Percentiles rank a stretch among this genome's conserved stretches.
phyloP scores from a whole-genome alignment of 2,329 filamentous ascomycete species.

The Diaporthe citriasiana region DNA sequence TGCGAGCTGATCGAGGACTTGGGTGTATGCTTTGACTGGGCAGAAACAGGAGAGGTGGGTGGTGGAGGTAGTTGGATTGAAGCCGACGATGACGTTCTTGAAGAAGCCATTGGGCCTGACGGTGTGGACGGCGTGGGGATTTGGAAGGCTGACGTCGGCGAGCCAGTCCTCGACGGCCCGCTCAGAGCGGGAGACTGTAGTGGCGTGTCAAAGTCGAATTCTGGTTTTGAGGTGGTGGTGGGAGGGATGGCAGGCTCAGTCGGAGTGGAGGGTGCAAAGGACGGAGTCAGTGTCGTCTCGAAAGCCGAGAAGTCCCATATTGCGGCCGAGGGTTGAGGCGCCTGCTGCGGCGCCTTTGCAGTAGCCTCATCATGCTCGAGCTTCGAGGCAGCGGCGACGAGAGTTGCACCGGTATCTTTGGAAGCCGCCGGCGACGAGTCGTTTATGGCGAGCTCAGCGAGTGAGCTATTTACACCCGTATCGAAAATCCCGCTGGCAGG shows the following conservation, averaged over 20 bases:
- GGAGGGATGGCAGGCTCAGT: slow-evolving; percentile 35
- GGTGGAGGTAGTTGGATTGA: slow-evolving; percentile 22
- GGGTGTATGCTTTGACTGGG: slow-evolving; percentile 31
- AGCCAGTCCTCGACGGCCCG: slow-evolving; percentile 31
- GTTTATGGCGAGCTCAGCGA: background rate
- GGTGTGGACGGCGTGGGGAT: slow-evolving; percentile 21
- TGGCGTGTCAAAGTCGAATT: slow-evolving; percentile 41
- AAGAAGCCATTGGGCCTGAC: background rate
- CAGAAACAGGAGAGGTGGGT: slow-evolving; percentile 24
- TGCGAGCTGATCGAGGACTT: slow-evolving; percentile 33
- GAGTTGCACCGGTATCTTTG: slow-evolving; percentile 9
- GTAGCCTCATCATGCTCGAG: background rate
- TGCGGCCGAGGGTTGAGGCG: slow-evolving; percentile 4
- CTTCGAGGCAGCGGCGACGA: slow-evolving; percentile 11
- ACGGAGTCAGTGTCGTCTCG: slow-evolving; percentile 27
- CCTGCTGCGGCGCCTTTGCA: background rate
- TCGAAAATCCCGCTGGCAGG: slow-evolving; percentile 35
- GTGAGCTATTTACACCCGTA: slow-evolving; percentile 12
- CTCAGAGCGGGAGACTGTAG: slow-evolving; percentile 35
- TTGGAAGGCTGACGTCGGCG: slow-evolving; percentile 22
- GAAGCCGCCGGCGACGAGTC: background rate
- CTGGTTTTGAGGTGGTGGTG: slow-evolving; percentile 39
- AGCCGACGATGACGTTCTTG: slow-evolving; percentile 24
- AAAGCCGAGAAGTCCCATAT: slow-evolving; percentile 42
- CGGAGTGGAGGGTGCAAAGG: slow-evolving; percentile 1